phyloP scores from a whole-genome alignment of 2,329 filamentous ascomycete species.

The Basipetospora chlamydospora region DNA sequence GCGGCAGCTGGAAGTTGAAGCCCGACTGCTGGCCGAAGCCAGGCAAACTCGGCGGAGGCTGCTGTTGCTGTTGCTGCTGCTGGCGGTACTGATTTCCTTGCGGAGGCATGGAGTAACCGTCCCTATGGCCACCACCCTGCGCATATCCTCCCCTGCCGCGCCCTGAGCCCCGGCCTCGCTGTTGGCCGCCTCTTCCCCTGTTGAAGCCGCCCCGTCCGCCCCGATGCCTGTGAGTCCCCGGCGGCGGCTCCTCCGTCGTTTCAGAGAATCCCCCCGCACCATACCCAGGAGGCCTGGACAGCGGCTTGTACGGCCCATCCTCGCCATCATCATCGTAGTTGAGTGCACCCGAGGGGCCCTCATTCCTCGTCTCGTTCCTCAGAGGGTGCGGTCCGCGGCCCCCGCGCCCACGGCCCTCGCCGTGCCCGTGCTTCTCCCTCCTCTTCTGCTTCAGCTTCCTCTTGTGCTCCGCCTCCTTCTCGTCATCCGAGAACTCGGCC shows the following conservation, averaged over 20 bases:
- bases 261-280: slow-evolving; percentile 30
- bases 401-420: slow-evolving; percentile 11
- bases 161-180: slow-evolving; percentile 23
- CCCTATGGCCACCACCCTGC: slow-evolving; percentile 10
- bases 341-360: slow-evolving; percentile 28
- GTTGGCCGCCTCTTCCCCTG: slow-evolving; percentile 26
- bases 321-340: slow-evolving; percentile 48
- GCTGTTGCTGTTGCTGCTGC: slow-evolving; percentile 12
- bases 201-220: slow-evolving; percentile 28
- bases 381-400: slow-evolving; percentile 22
- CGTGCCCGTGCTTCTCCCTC: slow-evolving; percentile 27
- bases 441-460: slow-evolving; percentile 53
- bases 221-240: slow-evolving; percentile 17
- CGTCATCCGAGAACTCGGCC: slow-evolving; percentile 91
- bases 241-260: slow-evolving; percentile 23
- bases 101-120: slow-evolving; percentile 27
- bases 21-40: slow-evolving; percentile 13
- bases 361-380: slow-evolving; percentile 22
- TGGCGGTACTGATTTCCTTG: slow-evolving; percentile 14
- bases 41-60: slow-evolving; percentile 12
- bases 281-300: slow-evolving; percentile 50
- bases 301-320: slow-evolving; percentile 56
- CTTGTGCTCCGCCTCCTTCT: slow-evolving; percentile 78
- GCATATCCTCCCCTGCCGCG: slow-evolving; percentile 15
- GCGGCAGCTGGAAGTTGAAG: slow-evolving; percentile 28